Conservation (phyloP, 1,284 basidiomycete genomes). For the Apiotrichum gamsii region DNA sequence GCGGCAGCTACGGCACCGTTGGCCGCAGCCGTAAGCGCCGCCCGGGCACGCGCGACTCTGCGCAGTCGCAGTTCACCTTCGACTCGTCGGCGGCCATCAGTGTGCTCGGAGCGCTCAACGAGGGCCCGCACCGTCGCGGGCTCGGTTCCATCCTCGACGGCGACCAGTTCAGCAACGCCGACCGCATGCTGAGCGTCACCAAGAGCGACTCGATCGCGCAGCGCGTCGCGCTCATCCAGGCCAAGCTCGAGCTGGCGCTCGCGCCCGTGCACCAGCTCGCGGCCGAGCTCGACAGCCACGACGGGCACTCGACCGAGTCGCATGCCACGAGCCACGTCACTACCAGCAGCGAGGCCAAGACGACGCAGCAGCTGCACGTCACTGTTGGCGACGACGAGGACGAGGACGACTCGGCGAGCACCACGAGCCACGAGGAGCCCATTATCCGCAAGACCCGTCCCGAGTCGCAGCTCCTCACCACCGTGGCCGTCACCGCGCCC, state of each 20-base stretch:
- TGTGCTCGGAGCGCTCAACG: constrained; percentile 19
- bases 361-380: neutral
- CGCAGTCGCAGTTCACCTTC: constrained; percentile 18
- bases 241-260: constrained; percentile 28
- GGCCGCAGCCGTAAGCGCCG: constrained; percentile 11
- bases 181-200: constrained; percentile 8
- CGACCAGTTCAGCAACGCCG: constrained; percentile 15
- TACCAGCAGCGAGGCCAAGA: neutral
- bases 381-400: no score
- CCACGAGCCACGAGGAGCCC: neutral
- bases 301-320: neutral
- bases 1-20: neutral
- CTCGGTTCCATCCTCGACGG: constrained; percentile 16
- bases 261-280: constrained; percentile 7
- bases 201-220: constrained; percentile 24
- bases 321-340: neutral
- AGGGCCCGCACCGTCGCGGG: constrained; percentile 12
- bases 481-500: constrained; percentile 1
- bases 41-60: constrained; percentile 21
- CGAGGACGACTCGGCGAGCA: neutral
- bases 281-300: neutral
- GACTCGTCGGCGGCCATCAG: constrained; percentile 15
- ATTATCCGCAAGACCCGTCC: neutral
- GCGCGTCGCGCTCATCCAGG: constrained; percentile 28
- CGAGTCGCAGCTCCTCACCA: neutral